Evolutionary conservation across 352 stramenopile species (phyloP), one percentile per base, ranked within the genome.

Genomic region (Phytophthora pinifolia): DNA sequence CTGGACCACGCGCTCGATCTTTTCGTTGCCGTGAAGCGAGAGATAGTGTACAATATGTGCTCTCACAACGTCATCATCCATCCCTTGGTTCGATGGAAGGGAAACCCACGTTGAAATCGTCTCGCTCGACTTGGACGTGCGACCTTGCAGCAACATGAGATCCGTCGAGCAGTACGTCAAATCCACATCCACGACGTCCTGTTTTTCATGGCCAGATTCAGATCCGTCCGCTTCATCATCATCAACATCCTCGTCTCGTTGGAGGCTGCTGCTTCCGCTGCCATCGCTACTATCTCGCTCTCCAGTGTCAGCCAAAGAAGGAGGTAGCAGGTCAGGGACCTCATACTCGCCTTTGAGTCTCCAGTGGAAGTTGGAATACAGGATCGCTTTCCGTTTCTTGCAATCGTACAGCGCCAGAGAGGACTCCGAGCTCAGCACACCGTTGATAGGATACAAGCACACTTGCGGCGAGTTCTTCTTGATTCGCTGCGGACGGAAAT

Each of bases 281-380:
- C 22, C 54, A 29, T 45, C 25, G 46, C 22, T 45, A 29, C 45
- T 34, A 44, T 57, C 39, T 14, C 51, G 13, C 1, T 71, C 29
- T 8, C 50, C 36, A 9, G 17, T 30, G 9, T 46, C 22, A 14
- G 25, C 45, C 6, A 41, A 53, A 48, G 55, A 61, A 12, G 32
- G 27, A 9, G 70, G 49, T 9, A 84, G 27, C 30, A 88, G 67
- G 10, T 69, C 62, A 18, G 86, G 86, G 7, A 95, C 63, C 7
- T 76, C 49, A 52, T 88, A 92, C 51, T 85, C 75, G 15, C 75
- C 70, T 27, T 86, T 84, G 30, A 91, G 52, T 22, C 46, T 82
- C 83, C 83, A 92, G 44, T 88, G 73, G 32, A 93, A 92, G 57
- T 95, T 92, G 37, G 79, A 84, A 43, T 83, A 94, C 8, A 91